phyloP scores from a whole-genome alignment of 352 stramenopile species.

The Hyphochytrium catenoides region DNA sequence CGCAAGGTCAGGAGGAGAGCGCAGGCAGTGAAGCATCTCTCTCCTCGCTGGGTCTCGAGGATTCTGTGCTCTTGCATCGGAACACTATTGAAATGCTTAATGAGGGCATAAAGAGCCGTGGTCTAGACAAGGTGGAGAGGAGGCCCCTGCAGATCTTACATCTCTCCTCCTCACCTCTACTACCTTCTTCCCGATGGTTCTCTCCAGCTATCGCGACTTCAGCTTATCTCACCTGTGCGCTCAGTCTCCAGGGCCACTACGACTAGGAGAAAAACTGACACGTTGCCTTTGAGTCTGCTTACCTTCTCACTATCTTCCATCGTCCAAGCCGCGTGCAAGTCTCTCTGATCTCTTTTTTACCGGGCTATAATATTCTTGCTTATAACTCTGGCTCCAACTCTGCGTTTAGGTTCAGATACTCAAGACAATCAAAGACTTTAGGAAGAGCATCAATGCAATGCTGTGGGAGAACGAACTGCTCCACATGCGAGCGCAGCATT shows the following conservation, averaged over 20 bases:
- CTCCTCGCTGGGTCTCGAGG: constrained; percentile 1
- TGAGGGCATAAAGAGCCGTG: constrained; percentile 50
- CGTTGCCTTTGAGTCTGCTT: too few species aligned
- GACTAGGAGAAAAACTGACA: too few species aligned
- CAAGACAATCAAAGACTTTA: constrained; percentile 70
- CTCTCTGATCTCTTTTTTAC: too few species aligned
- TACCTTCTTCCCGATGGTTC: too few species aligned
- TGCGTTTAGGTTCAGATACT: constrained; percentile 32
- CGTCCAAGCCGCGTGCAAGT: too few species aligned
- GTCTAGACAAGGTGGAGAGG: constrained; percentile 48
- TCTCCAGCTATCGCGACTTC: too few species aligned
- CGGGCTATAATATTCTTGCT: too few species aligned
- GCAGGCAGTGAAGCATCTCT: constrained; percentile 21
- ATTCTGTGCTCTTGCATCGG: constrained; percentile 44
- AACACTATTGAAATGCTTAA: constrained; percentile 58
- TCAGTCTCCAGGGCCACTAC: too few species aligned
- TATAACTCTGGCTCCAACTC: too few species aligned
- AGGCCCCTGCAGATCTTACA: neutral
- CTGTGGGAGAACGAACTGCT: constrained; percentile 69
- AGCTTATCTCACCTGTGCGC: too few species aligned
- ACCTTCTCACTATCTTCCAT: too few species aligned
- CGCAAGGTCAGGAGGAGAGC: constrained; percentile 69
- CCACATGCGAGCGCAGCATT: constrained; percentile 43
- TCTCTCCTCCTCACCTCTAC: too few species aligned
- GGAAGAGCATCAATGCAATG: constrained; percentile 80